Base-by-base conservation (phyloP, 441 rosid genomes). In the Biscutella auriculata region DNA sequence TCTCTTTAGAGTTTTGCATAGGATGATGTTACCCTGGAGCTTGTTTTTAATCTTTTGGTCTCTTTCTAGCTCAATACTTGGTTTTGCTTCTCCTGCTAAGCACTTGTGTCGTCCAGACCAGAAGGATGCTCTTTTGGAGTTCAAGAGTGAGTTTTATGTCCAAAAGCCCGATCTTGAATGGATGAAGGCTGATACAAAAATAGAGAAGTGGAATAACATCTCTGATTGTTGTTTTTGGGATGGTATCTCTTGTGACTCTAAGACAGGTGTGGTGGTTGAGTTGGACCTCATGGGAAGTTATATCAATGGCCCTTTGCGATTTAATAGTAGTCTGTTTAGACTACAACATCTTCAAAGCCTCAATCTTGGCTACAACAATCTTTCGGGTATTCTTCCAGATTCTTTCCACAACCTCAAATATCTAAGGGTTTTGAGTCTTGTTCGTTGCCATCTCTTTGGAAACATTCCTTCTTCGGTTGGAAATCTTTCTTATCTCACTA, bases 151-250 rank as follows among this genome's bases (percentile, higher is more conserved):
- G 21, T 58, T 69, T 15, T 17, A 53, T 28, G 29, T 57, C 5
- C 33, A 42, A 8, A 10, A 8, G 4, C 1, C 13, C 36, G 1
- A 2, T 50, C 14, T 15, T 8, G 7, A 11, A 4, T 16, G 9
- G 19, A 1, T 4, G 2, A 15, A 6, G 13, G 23, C 1, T 41
- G 19, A 6, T 8, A 36, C 2, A 27, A 77, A 68, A 49, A 70
- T 66, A 37, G 32, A 5, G 17, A 46, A 13, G 2, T 76, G 80
- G 82, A 57, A 44, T 15, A 53, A 73, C 21, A 63, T 51, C 49
- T 60, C 32, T 3, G 68, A 70, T 66, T 77, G 78, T 10, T 77
- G 77, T 52, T 48, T 16, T 9, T 75, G 78, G 77, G 68, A 66
- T 21, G 75, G 82, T 2, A 52, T 75, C 29, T 57, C 61, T 14